Percentiles rank a stretch among this genome's conserved stretches.
Conservation (phyloP, 2,329 filamentous ascomycete species). For the Rhynchosporium graminicola region DNA sequence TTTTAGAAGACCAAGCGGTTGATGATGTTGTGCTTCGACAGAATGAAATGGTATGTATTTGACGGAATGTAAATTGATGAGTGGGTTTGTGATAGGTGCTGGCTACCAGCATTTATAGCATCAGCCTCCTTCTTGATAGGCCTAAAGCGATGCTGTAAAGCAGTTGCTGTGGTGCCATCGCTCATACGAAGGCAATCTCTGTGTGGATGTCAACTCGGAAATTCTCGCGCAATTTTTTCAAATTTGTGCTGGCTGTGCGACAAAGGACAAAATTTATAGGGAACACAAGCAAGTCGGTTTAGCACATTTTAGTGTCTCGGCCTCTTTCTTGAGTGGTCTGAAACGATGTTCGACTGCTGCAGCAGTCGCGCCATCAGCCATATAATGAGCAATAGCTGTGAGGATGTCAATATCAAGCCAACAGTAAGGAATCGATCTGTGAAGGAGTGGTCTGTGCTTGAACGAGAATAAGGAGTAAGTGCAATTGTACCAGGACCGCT, state of each 20-base stretch:
- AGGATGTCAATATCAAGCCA: constrained; percentile 26
- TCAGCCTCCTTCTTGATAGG: constrained; percentile 36
- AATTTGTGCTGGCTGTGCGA: constrained; percentile 1
- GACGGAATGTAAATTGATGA: neutral
- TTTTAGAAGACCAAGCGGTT: constrained; percentile 18
- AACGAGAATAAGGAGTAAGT: constrained; percentile 10
- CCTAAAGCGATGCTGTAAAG: constrained; percentile 38
- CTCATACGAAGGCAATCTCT: constrained; percentile 27
- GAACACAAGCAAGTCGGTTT: neutral
- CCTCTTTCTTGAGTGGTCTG: constrained; percentile 28
- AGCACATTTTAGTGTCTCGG: constrained; percentile 16
- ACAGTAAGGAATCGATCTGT: constrained; percentile 2
- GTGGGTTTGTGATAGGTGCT: constrained; percentile 2
- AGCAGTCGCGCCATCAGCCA: constrained; percentile 25
- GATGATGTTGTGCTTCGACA: constrained; percentile 19
- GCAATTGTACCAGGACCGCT: constrained; percentile 13
- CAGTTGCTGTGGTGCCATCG: constrained; percentile 30
- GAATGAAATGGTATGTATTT: constrained; percentile 18
- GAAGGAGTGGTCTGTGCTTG: constrained; percentile 12
- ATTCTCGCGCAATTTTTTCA: neutral
- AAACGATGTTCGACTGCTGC: constrained; percentile 30
- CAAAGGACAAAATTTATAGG: neutral
- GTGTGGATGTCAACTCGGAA: constrained; percentile 21
- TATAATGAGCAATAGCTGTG: constrained; percentile 31
- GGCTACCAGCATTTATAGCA: constrained; percentile 30